Evolutionary conservation across 2,329 filamentous ascomycete genomes (phyloP), one percentile per base, ranked within the genome.

Genomic region (Lasiodiplodia theobromae): DNA sequence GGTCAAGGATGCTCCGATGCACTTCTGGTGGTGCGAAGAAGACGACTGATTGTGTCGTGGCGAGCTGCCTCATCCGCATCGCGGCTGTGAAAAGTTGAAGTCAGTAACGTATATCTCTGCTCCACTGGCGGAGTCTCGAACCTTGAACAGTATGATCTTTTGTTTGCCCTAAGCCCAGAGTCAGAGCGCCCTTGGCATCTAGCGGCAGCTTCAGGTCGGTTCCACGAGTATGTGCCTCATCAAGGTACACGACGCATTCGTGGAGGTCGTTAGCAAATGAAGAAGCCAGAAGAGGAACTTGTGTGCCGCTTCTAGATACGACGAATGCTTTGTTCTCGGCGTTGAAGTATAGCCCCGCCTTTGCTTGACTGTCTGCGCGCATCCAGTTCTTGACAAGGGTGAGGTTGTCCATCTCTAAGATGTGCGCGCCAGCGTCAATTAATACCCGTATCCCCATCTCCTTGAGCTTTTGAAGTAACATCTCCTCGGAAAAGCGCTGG

Each of bases 91-190:
- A 87, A 28, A 67, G 85, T 23, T 7, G 40, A 11, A 38, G 52
- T 69, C 70, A 73, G n/a, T n/a, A n/a, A n/a, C n/a, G n/a, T n/a
- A n/a, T n/a, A n/a, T n/a, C n/a, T n/a, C n/a, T n/a, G n/a, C n/a
- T n/a, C n/a, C n/a, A n/a, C n/a, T n/a, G n/a, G n/a, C n/a, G n/a
- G n/a, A n/a, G 21, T 1, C 25, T 40, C 25, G 12, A 25, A 86
- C 86, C 86, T 83, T 91, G 88, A 0, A 89, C 87, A 0, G 86
- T 84, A 10, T 86, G 82, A 66, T 90, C 88, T 69, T 91, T 90
- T 0, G 86, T 88, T 64, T 88, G 84, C 1, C 84, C 82, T 0
- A 86, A 79, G 0, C 85, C 86, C 0, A 90, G 77, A 0, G 88
- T 90, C 1, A 90, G 72, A 0, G 87, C 88, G 0, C 84, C 88